These are phyloP conservation scores for Pichia paraexigua DNA, from an alignment of 805 yeast genomes.

Conservation along the genomic window DNA sequence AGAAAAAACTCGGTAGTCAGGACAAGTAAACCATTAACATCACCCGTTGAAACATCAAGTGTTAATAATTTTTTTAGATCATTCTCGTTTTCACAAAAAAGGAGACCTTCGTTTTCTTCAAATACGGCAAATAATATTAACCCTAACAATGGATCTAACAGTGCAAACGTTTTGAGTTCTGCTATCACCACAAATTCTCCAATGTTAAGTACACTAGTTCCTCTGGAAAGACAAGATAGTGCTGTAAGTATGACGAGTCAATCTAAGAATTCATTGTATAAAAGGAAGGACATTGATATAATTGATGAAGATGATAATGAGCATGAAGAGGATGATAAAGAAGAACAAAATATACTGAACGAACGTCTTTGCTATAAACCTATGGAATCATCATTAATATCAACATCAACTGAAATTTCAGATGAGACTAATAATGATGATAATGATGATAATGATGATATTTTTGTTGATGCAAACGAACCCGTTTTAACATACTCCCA, in stretches of 20 bases:
- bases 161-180: background rate
- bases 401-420: slow-evolving; percentile 9
- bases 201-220: background rate
- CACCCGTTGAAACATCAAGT: slow-evolving; percentile 32
- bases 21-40: slow-evolving; percentile 41
- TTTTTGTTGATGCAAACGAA: slow-evolving; percentile 25
- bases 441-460: slow-evolving; percentile 11
- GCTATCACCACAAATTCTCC: background rate
- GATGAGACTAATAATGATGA: slow-evolving; percentile 3
- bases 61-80: slow-evolving; percentile 30
- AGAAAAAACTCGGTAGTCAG: slow-evolving; percentile 24
- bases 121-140: background rate
- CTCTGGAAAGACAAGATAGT: slow-evolving; percentile 1
- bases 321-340: slow-evolving; percentile 11
- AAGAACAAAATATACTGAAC: background rate
- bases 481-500: slow-evolving; percentile 10
- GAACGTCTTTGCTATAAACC: background rate
- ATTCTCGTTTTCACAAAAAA: slow-evolving; percentile 26
- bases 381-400: background rate
- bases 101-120: slow-evolving; percentile 16
- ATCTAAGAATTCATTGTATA: background rate
- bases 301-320: slow-evolving; percentile 4
- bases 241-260: background rate
- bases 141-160: background rate
- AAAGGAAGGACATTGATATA: slow-evolving; percentile 1